Base-by-base conservation (phyloP, 164 flowering plant species). In the Annona cherimola region DNA sequence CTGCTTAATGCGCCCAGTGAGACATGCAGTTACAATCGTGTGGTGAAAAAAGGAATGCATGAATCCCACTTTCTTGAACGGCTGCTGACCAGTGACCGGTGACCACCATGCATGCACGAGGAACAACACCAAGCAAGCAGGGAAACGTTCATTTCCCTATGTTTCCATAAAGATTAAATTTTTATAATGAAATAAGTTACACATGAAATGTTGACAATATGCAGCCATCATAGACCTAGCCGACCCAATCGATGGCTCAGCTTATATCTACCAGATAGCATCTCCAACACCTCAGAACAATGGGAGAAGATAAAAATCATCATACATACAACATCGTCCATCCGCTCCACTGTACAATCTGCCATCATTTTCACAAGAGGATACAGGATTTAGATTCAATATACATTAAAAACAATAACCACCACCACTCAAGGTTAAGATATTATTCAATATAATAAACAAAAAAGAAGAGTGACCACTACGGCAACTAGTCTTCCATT, bases 331-430 rank as follows among this genome's bases (percentile, higher is more conserved):
- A 9, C 18, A 50, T 16, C 54, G 5, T 18, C 54, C 18, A n/a
- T 43, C 35, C 46, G 5, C 69, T 19, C n/a, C n/a, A 3, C 69
- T 66, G 69, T 66, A 66, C 69, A 44, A 66, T 54, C 69, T 66
- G 69, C 26, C 20, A 44, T 66, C 40, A n/a, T 12, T 6, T 7
- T n/a, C 39, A n/a, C 3, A 35, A 50, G 20, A 66, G 35, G 6
- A 44, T 44, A 66, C 39, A 66, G n/a, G 67, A 66, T 19, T n/a
- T 2, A 18, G n/a, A 16, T 5, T 3, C 69, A 43, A 66, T n/a
- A 40, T 2, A 66, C 43, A n/a, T 19, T 5, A 3, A 44, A 43
- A 43, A 42, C 43, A 44, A 39, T 16, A 18, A 39, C 26, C 67
- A 64, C 41, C 43, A 26, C 0, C 35, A 26, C 35, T 39, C 3